Conservation (phyloP, 495 filamentous ascomycete genomes). For the Xylaria telfairii region DNA sequence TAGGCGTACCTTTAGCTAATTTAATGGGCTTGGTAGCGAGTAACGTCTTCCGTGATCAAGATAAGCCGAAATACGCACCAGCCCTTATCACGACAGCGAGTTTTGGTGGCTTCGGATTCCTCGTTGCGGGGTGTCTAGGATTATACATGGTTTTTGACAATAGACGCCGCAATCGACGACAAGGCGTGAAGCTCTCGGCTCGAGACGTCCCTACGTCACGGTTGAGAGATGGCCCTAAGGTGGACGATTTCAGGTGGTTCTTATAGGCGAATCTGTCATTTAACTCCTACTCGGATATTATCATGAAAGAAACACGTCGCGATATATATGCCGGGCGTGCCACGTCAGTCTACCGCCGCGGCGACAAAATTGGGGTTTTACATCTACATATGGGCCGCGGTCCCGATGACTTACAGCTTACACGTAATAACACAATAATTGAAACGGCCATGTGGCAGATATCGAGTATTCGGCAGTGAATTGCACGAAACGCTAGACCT, state of each 20-base stretch:
- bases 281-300: not conserved
- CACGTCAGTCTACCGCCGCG: not conserved
- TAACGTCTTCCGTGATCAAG: conserved; percentile 75
- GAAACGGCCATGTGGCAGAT: not conserved
- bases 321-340: not conserved
- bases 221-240: conserved; percentile 69
- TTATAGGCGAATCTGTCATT: conserved; percentile 36
- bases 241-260: conserved; percentile 76
- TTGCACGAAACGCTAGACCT: not conserved
- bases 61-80: conserved; percentile 76
- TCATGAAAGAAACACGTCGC: not conserved
- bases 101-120: conserved; percentile 69
- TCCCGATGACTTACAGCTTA: not conserved
- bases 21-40: conserved; percentile 79
- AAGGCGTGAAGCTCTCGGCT: conserved; percentile 66
- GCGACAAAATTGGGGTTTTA: not conserved
- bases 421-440: not conserved
- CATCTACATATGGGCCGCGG: not conserved
- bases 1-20: conserved; percentile 78
- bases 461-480: not conserved
- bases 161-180: conserved; percentile 61
- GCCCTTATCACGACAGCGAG: conserved; percentile 75
- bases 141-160: conserved; percentile 77
- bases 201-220: conserved; percentile 71
- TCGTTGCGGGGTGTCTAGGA: conserved; percentile 64